Percentiles rank a stretch among this genome's conserved stretches.
Conservation (phyloP, 1,284 basidiomycete genomes). For the Sporisorium iseilematis-ciliati region DNA sequence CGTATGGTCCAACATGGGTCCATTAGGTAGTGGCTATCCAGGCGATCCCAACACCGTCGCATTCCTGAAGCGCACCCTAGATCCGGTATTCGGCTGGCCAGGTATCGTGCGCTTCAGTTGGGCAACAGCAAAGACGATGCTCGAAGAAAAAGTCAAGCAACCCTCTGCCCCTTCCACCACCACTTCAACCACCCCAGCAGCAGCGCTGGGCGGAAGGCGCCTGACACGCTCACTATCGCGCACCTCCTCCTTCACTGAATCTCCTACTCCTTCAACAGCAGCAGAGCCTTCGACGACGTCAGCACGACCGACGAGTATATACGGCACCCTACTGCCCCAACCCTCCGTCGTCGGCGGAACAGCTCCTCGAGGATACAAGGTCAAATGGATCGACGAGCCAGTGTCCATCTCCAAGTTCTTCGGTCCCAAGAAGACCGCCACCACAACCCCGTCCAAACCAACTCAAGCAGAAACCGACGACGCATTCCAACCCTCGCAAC, state of each 20-base stretch:
- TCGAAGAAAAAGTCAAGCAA: slow-evolving; percentile 76
- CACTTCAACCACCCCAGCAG: not conserved
- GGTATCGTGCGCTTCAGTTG: slow-evolving; percentile 93
- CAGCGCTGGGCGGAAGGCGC: slow-evolving; percentile 10
- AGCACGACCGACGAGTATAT: slow-evolving; percentile 22
- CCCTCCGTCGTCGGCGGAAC: slow-evolving; percentile 12
- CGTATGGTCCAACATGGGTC: slow-evolving; percentile 33
- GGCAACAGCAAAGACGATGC: slow-evolving; percentile 87
- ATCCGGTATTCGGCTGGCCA: slow-evolving; percentile 93
- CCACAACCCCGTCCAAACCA: not conserved
- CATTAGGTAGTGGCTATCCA: slow-evolving; percentile 36
- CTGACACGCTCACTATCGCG: slow-evolving; percentile 29
- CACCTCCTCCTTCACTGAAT: slow-evolving; percentile 15
- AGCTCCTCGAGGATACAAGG: slow-evolving; percentile 35
- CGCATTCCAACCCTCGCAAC: slow-evolving; percentile 5
- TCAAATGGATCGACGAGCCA: slow-evolving; percentile 59
- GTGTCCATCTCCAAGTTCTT: slow-evolving; percentile 55
- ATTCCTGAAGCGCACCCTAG: slow-evolving; percentile 82
- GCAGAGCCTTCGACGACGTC: not conserved
- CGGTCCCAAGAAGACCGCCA: slow-evolving; percentile 22
- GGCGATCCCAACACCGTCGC: slow-evolving; percentile 90
- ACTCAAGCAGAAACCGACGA: not conserved
- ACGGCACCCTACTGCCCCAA: slow-evolving; percentile 33
- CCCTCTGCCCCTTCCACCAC: slow-evolving; percentile 9
- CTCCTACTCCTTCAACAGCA: not conserved